Evolutionary conservation across 2,329 filamentous ascomycete species (phyloP).

Genomic region (Metarhizium guizhouense): DNA sequence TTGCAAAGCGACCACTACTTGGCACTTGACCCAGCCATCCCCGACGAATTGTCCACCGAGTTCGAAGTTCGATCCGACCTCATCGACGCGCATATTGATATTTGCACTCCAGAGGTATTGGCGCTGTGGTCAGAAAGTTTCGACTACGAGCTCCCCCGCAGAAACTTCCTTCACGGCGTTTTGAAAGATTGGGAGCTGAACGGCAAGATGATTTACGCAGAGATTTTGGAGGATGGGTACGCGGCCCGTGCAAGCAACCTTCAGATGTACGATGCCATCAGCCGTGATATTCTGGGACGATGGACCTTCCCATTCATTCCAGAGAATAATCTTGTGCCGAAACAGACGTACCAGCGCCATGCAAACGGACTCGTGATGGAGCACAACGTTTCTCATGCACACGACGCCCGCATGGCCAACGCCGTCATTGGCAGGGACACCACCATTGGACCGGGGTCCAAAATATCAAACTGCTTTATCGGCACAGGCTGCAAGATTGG

Average conservation of each 20-base stretch:
- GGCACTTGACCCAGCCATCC: conserved; percentile 69
- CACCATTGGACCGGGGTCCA: conserved; percentile 62
- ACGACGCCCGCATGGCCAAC: conserved; percentile 60
- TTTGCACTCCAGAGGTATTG: conserved; percentile 91
- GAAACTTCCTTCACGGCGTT: conserved; percentile 84
- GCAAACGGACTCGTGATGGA: conserved; percentile 70
- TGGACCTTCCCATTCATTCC: conserved; percentile 88
- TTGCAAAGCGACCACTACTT: conserved; percentile 56
- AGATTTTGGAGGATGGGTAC: conserved; percentile 76
- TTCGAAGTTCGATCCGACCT: conserved; percentile 80
- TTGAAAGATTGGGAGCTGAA: conserved; percentile 96
- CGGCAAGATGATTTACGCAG: conserved; percentile 90
- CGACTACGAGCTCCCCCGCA: conserved; percentile 83
- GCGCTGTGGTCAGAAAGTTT: conserved; percentile 97
- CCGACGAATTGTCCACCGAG: conserved; percentile 60
- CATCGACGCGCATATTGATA: conserved; percentile 91
- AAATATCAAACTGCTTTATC: conserved; percentile 67
- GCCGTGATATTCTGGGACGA: conserved; percentile 72
- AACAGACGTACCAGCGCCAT: conserved; percentile 65
- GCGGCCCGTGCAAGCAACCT: conserved; percentile 79
- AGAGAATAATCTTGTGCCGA: conserved; percentile 74
- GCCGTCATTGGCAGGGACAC: conserved; percentile 72
- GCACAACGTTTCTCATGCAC: conserved; percentile 63
- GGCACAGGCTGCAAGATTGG: conserved; percentile 83
- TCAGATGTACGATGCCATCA: conserved; percentile 82